phyloP scores from a whole-genome alignment of 805 yeast species.

The Danielozyma ontarioensis region DNA sequence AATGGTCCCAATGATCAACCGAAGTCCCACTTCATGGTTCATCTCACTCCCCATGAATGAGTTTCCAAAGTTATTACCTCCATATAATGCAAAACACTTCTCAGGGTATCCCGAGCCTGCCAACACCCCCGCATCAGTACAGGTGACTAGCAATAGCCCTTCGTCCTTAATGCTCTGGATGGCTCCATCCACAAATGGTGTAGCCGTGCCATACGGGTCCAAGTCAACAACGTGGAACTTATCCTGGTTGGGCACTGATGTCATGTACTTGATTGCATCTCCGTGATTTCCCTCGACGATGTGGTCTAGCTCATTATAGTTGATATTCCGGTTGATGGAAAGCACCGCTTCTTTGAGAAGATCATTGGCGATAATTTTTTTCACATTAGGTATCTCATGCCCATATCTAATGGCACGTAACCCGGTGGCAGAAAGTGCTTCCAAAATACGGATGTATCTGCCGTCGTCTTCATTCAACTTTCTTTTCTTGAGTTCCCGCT shows the following conservation, averaged over 20 bases:
- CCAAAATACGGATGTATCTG: slow-evolving; percentile 56
- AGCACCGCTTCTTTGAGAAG: slow-evolving; percentile 79
- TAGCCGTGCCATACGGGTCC: slow-evolving; percentile 97
- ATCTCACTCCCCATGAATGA: slow-evolving; percentile 51
- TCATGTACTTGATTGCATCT: slow-evolving; percentile 87
- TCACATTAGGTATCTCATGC: slow-evolving; percentile 77
- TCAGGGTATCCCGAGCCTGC: slow-evolving; percentile 98
- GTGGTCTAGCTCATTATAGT: slow-evolving; percentile 53
- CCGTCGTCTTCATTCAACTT: slow-evolving; percentile 9
- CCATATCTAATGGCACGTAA: slow-evolving; percentile 90
- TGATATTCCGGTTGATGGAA: slow-evolving; percentile 67
- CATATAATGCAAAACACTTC: slow-evolving; percentile 90
- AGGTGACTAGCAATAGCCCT: slow-evolving; percentile 84
- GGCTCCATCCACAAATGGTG: slow-evolving; percentile 93
- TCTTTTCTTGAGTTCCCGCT: slow-evolving; percentile 15
- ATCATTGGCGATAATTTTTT: slow-evolving; percentile 83
- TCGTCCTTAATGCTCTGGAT: slow-evolving; percentile 77
- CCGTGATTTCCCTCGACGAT: slow-evolving; percentile 68
- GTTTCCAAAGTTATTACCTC: slow-evolving; percentile 82
- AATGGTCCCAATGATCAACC: slow-evolving; percentile 74
- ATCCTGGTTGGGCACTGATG: slow-evolving; percentile 34
- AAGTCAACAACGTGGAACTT: slow-evolving; percentile 83
- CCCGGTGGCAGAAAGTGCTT: slow-evolving; percentile 94
- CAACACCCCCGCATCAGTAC: slow-evolving; percentile 92
- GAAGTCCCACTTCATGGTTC: slow-evolving; percentile 88